These are phyloP conservation scores for Amylocystis lapponica DNA, from an alignment of 768 basidiomycete genomes.

Conservation along the genomic window DNA sequence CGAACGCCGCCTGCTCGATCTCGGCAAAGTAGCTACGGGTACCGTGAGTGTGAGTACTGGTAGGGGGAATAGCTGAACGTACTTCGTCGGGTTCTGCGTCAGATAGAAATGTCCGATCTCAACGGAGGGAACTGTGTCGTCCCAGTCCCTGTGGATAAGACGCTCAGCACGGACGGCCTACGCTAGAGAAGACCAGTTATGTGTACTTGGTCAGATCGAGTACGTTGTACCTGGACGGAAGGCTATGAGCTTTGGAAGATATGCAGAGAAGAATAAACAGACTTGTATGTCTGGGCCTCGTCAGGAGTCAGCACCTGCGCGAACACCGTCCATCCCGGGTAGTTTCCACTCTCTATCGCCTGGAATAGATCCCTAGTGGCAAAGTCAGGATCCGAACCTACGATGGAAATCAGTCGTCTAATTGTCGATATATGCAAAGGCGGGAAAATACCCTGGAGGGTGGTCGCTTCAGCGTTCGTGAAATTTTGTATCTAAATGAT, in stretches of 20 bases:
- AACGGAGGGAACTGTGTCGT: constrained; percentile 24
- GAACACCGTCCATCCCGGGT: constrained; percentile 53
- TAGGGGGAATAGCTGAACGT: neutral
- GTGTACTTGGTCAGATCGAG: constrained; percentile 44
- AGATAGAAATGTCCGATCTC: constrained; percentile 35
- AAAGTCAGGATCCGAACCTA: constrained; percentile 40
- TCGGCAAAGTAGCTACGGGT: constrained; percentile 28
- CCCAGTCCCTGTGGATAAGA: constrained; percentile 27
- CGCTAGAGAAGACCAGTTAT: neutral
- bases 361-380: constrained; percentile 50
- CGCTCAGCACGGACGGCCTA: neutral
- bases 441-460: constrained; percentile 27
- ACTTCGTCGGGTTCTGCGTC: constrained; percentile 32
- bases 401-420: neutral
- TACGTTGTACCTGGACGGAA: constrained; percentile 40
- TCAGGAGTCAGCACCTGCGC: constrained; percentile 48
- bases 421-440: neutral
- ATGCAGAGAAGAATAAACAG: constrained; percentile 3
- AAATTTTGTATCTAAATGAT: constrained; percentile 35
- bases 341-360: constrained; percentile 45
- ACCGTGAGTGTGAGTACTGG: neutral
- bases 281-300: constrained; percentile 44
- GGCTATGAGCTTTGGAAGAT: too few relatives aligned
- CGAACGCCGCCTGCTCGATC: constrained; percentile 41
- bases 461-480: constrained; percentile 30